Conservation (phyloP, 164 flowering plant genomes). For the Santalum album region DNA sequence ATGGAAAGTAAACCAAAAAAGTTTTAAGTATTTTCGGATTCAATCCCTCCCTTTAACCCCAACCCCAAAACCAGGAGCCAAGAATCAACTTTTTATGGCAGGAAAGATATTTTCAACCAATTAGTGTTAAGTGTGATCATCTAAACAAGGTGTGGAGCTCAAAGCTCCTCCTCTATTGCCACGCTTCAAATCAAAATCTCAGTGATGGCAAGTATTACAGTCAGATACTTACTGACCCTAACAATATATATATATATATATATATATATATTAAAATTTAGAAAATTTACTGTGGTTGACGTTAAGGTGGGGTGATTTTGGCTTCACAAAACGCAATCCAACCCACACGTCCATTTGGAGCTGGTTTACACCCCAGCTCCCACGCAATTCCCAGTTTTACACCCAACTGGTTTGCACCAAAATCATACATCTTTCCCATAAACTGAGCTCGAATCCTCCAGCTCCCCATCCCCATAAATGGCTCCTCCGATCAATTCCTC, state of each 20-base stretch:
- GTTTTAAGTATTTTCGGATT: too few species aligned
- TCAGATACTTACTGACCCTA: too few species aligned
- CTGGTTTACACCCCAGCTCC: slow-evolving; percentile 27
- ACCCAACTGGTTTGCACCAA: slow-evolving; percentile 40
- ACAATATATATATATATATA: not conserved
- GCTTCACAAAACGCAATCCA: slow-evolving; percentile 20
- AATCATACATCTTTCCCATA: not conserved
- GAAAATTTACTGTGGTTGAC: slow-evolving; percentile 10
- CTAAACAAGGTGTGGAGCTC: too few species aligned
- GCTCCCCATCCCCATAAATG: not conserved
- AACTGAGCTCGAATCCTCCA: not conserved
- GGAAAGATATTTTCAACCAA: too few species aligned
- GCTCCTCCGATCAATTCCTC: slow-evolving; percentile 15
- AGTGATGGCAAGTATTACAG: too few species aligned
- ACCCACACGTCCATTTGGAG: slow-evolving; percentile 20
- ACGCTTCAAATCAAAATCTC: too few species aligned
- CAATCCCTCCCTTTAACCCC: too few species aligned
- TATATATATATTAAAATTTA: not conserved
- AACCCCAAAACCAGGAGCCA: too few species aligned
- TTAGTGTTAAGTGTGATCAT: too few species aligned
- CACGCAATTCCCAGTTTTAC: slow-evolving; percentile 20
- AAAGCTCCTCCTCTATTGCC: too few species aligned
- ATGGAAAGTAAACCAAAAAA: too few species aligned
- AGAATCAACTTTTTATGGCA: too few species aligned
- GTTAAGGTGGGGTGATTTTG: slow-evolving; percentile 6